Base-by-base conservation (phyloP, 2,329 filamentous ascomycete genomes). In the Canariomyces notabilis region DNA sequence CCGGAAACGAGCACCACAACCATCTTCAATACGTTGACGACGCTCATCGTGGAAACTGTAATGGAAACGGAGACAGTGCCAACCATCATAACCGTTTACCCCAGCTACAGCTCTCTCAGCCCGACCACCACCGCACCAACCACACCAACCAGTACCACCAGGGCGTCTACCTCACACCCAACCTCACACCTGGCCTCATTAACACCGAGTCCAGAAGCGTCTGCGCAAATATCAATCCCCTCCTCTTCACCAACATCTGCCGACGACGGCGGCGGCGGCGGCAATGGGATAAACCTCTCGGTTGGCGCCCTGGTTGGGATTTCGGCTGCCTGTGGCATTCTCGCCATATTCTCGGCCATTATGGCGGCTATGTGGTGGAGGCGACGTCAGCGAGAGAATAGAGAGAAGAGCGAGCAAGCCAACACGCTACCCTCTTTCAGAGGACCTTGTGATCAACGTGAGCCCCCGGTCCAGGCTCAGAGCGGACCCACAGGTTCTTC, bases 231-330 rank as follows among this genome's bases (percentile, higher is more conserved):
- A 31, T 37, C 35, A 19, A 21, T 45, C 37, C 42, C 45, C 36
- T 43, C 40, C 44, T 39, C 49, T 18, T 6, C 42, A 35, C 37
- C 42, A 31, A 18, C 46, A 16, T 38, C 35, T 31, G 18, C 15
- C 22, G 31, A 22, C 19, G 20, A 26, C 18, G 16, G 31, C 40
- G 26, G 15, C 18, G 16, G 31, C 40, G 26, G 15, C 18, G 36
- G 47, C 44, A 31, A 48, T 49, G 48, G 47, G 35, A 44, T 57
- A 8, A 39, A 29, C 19, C 22, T 57, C 6, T 43, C 56, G 2
- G 31, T 52, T 11, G 46, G 49, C 18, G 44, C 44, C 19, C 42
- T 58, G 6, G 51, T 53, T 3, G 54, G 53, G 2, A 53, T 58
- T 20, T 44, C 51, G 9, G 43, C 54, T 4, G 50, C 44, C n/a